Evolutionary conservation across 106 monocot species (phyloP), one percentile per base, ranked within the genome.

Genomic region (Allium fistulosum): DNA sequence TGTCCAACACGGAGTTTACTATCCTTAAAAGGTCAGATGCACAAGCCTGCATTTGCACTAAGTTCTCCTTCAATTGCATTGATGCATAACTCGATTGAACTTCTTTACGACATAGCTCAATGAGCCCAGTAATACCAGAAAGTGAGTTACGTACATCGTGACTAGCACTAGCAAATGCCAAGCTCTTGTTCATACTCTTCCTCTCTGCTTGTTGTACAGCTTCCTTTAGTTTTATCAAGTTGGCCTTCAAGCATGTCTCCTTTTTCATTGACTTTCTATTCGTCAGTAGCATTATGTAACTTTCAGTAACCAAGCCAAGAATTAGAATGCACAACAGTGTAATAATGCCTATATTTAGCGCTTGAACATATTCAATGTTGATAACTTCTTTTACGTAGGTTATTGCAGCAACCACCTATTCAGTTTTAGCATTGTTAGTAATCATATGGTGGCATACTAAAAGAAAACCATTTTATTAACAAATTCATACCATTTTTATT

Each of bases 101-200:
- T 11, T 81, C 76, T 16, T 22, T 9, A 7, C 49, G 83, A 47
- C 78, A 92, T 69, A 83, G 17, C 26, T 87, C 85, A 18, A 90
- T 78, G n/a, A 93, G 53, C 2, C 82, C 79, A 8, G 69, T 76
- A 48, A 99, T 93, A 8, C 77, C 83, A 4, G 82, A 77, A 27
- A 99, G 80, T 58, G 81, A 78, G 51, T 78, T 84, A 4, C 93
- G 79, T 1, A 99, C 59, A 68, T 99, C 97, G 65, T 99, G 97
- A 49, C 87, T 87, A 13, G 90, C 92, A 46, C 68, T 82, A 10
- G 90, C 92, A 52, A 99, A 87, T 26, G 90, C 93, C 45, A 90
- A 61, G 49, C 87, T 93, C 79, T 99, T 99, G 53, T 90, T 99
- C 92, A 90, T 93, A 67, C 90, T 93, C 59, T 99, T 93, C 66